Percentiles rank a stretch among this genome's conserved stretches.
Evolutionary conservation across 2,329 filamentous ascomycete genomes (phyloP).

Genomic region (Colletotrichum sp.): DNA sequence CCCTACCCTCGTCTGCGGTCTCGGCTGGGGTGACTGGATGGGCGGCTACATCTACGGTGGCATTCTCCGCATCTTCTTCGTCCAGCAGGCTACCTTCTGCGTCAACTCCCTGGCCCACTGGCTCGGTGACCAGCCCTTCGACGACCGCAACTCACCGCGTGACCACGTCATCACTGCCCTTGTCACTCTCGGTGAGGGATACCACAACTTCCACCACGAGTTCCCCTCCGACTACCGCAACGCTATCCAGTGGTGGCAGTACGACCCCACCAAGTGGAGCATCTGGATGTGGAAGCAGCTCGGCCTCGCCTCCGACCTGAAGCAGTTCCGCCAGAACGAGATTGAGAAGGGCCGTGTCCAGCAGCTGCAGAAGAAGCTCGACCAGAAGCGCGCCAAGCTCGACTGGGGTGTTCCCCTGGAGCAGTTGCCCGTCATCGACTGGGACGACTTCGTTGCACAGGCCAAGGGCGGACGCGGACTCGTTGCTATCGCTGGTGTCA

Average conservation of each 20-base stretch:
- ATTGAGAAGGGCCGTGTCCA: conserved; percentile 92
- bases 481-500: conserved; percentile 80
- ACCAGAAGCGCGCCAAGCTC: conserved; percentile 81
- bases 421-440: conserved; percentile 83
- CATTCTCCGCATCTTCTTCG: conserved; percentile 86
- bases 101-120: conserved; percentile 92
- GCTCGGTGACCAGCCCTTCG: conserved; percentile 91
- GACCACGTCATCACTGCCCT: conserved; percentile 87
- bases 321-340: conserved; percentile 90
- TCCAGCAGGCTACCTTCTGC: conserved; percentile 92
- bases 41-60: conserved; percentile 87
- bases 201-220: conserved; percentile 97
- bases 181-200: conserved; percentile 85
- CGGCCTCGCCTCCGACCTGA: conserved; percentile 84
- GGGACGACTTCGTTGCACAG: conserved; percentile 84
- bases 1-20: conserved; percentile 76
- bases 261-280: conserved; percentile 90
- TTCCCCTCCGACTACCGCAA: conserved; percentile 94
- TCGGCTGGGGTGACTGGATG: conserved; percentile 81
- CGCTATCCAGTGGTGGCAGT: conserved; percentile 89
- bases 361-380: conserved; percentile 91
- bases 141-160: conserved; percentile 89
- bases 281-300: conserved; percentile 87
- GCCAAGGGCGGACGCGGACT: conserved; percentile 79
- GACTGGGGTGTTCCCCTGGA: conserved; percentile 89